Evolutionary conservation across 139 green algal genomes (phyloP).

Genomic region (Marvania coccoides): DNA sequence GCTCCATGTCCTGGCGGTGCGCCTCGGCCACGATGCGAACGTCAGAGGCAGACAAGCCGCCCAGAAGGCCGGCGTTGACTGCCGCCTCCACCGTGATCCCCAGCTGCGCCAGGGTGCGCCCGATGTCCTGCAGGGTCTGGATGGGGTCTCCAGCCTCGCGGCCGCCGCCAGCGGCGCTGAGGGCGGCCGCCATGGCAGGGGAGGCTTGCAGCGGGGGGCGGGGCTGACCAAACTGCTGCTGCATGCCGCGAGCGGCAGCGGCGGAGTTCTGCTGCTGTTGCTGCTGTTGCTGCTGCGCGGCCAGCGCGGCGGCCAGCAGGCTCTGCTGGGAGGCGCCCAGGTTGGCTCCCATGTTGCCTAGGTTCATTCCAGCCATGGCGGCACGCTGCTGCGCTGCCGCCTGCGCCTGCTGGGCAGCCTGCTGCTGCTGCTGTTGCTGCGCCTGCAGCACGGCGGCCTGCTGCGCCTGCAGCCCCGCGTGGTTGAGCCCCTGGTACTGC

Average conservation of each 20-base stretch:
- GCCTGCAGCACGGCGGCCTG: no score
- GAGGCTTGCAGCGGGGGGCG: not conserved
- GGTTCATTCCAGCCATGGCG: not conserved
- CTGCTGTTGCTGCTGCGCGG: not conserved
- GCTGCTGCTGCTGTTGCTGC: constrained; percentile 11
- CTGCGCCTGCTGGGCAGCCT: not conserved
- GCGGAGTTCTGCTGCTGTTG: not conserved
- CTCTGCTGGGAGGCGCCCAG: not conserved
- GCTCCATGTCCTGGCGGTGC: constrained; percentile 23
- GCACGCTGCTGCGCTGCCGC: no score
- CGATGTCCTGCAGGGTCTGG: constrained; percentile 38
- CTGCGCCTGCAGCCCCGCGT: no score
- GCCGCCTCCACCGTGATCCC: constrained; percentile 39
- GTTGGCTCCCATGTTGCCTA: not conserved
- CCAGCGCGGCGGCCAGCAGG: not conserved
- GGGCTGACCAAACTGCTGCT: not conserved
- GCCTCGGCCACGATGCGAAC: constrained; percentile 32
- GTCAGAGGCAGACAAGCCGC: constrained; percentile 33
- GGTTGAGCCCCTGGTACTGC: no score
- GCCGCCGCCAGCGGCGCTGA: not conserved
- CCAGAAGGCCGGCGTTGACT: constrained; percentile 42
- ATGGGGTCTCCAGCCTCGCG: constrained; percentile 10
- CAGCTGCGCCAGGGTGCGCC: constrained; percentile 29
- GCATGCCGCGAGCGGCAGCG: not conserved
- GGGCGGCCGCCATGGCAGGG: not conserved